A percentile compares a stretch with the other conserved stretches of the same genome.
Evolutionary conservation across 805 yeast species (phyloP).

Genomic region (Candida quercuum): DNA sequence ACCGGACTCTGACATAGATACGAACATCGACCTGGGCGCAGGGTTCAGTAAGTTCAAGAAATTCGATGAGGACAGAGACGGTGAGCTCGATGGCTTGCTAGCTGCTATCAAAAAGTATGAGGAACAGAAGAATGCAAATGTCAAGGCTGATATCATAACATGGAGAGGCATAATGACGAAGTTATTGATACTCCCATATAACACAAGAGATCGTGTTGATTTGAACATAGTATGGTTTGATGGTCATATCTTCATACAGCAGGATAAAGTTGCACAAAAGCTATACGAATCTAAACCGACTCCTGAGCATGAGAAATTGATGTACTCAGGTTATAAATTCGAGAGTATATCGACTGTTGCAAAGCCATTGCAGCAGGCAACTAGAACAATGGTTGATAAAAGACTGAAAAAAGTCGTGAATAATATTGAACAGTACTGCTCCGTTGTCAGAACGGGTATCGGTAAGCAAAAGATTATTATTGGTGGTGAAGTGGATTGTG

Average conservation of each 20-base stretch:
- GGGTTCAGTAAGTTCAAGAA: slow-evolving; percentile 59
- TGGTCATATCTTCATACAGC: slow-evolving; percentile 63
- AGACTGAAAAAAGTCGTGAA: slow-evolving; percentile 56
- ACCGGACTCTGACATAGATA: slow-evolving; percentile 68
- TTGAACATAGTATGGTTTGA: slow-evolving; percentile 67
- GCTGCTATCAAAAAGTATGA: slow-evolving; percentile 54
- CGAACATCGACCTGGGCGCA: slow-evolving; percentile 51
- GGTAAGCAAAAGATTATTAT: slow-evolving; percentile 63
- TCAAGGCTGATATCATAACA: slow-evolving; percentile 64
- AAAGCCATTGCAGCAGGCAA: slow-evolving; percentile 66
- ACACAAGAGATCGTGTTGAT: slow-evolving; percentile 48
- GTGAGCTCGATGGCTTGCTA: slow-evolving; percentile 55
- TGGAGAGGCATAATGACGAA: slow-evolving; percentile 83
- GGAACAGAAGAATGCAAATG: slow-evolving; percentile 32
- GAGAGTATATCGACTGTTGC: slow-evolving; percentile 72
- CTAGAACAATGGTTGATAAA: slow-evolving; percentile 63
- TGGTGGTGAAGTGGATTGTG: slow-evolving; percentile 92
- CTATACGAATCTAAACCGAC: slow-evolving; percentile 21
- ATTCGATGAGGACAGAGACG: slow-evolving; percentile 52
- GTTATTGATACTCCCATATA: slow-evolving; percentile 63
- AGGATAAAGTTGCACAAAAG: slow-evolving; percentile 23
- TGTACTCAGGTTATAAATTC: slow-evolving; percentile 78
- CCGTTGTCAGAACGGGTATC: slow-evolving; percentile 81
- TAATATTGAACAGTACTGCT: slow-evolving; percentile 70
- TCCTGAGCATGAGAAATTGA: slow-evolving; percentile 34